Percentiles rank a stretch among this genome's conserved stretches.
Conservation (phyloP, 208 protist species). For the Spongospora subterranea region DNA sequence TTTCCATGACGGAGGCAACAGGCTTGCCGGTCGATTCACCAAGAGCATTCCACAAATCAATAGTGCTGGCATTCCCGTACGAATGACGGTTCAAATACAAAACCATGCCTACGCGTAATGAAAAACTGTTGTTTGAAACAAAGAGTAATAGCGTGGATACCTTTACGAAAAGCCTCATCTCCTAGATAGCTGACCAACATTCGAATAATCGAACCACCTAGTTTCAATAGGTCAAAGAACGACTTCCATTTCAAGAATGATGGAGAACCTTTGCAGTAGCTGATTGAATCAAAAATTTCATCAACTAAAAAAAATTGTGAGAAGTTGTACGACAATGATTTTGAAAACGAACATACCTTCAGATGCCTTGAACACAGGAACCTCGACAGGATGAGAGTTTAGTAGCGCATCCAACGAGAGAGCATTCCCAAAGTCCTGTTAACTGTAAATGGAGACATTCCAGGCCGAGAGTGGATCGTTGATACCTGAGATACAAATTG, state of each 20-base stretch:
- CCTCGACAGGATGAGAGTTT: slow-evolving; percentile 37
- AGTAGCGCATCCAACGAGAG: slow-evolving; percentile 1
- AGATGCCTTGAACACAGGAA: slow-evolving; percentile 10
- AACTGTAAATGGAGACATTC: background rate
- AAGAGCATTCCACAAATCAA: slow-evolving; percentile 44
- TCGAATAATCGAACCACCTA: slow-evolving; percentile 27
- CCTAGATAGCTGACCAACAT: slow-evolving; percentile 30
- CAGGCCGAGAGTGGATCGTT: background rate
- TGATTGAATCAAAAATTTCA: slow-evolving; percentile 37
- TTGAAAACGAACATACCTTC: background rate
- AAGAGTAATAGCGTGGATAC: background rate
- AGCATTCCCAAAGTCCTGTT: background rate
- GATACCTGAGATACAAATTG: slow-evolving; percentile 42
- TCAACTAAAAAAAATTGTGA: background rate
- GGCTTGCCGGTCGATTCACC: slow-evolving; percentile 24
- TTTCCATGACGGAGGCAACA: slow-evolving; percentile 28
- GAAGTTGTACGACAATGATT: background rate
- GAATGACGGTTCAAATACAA: background rate
- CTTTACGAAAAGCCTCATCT: slow-evolving; percentile 33
- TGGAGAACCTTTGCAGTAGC: background rate
- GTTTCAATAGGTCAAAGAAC: background rate
- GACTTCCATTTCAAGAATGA: background rate
- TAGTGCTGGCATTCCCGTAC: slow-evolving; percentile 49
- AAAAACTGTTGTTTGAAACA: background rate
- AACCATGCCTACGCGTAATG: background rate